phyloP scores from a whole-genome alignment of 2,329 filamentous ascomycete species.

The Gaeumannomyces tritici region DNA sequence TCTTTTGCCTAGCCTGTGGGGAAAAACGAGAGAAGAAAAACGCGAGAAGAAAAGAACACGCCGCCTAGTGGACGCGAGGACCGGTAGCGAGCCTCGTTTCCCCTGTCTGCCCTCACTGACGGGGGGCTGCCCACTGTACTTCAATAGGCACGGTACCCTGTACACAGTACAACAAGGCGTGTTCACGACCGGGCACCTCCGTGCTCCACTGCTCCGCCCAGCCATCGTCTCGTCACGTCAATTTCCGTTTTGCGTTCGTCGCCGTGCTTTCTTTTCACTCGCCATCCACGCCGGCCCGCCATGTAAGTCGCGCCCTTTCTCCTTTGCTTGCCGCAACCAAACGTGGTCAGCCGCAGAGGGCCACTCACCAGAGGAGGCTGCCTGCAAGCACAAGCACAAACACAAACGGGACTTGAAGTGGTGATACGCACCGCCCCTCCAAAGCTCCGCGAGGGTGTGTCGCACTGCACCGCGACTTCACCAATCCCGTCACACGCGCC shows the following conservation, averaged over 20 bases:
- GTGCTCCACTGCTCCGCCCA: not conserved
- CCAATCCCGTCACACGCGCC: slow-evolving; percentile 8
- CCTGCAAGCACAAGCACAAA: not conserved
- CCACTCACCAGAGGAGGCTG: not conserved
- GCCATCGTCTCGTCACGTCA: not conserved
- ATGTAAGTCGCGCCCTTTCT: not conserved
- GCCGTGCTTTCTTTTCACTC: not conserved
- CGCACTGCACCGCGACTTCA: slow-evolving; percentile 4
- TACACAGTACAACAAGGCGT: no score
- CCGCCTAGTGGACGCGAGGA: no score
- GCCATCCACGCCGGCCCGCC: no score
- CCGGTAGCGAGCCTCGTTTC: not conserved
- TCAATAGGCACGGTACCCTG: no score
- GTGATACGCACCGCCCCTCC: not conserved
- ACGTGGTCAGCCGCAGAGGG: not conserved
- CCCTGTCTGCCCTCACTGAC: not conserved
- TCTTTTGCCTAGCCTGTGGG: not conserved
- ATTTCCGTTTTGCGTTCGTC: not conserved
- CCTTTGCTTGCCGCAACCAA: not conserved
- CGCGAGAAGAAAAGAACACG: not conserved
- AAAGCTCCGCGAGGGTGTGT: slow-evolving; percentile 1
- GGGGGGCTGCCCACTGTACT: not conserved
- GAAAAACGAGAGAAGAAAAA: not conserved
- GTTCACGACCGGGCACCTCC: not conserved
- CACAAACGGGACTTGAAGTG: no score